These are phyloP conservation scores for Elsinoe necatrix DNA, from an alignment of 2,329 filamentous ascomycete genomes.

Conservation along the genomic window DNA sequence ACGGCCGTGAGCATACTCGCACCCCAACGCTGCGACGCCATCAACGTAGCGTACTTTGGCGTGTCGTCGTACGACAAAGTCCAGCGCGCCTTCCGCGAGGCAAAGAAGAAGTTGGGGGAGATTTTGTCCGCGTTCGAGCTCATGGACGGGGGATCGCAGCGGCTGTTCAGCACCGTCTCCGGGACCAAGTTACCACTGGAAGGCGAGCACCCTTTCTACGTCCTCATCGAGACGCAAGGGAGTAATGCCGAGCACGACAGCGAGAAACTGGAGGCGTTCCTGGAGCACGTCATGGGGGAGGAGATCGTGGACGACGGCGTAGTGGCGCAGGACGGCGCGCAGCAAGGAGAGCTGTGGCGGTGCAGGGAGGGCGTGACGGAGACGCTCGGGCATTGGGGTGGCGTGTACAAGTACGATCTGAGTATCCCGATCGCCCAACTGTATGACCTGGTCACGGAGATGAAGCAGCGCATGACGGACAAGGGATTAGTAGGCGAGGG, in stretches of 20 bases:
- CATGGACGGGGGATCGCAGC: conserved; percentile 82
- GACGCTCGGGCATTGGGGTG: conserved; percentile 78
- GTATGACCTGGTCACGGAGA: conserved; percentile 83
- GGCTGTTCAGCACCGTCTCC: conserved; percentile 64
- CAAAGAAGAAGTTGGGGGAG: conserved; percentile 83
- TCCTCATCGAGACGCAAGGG: conserved; percentile 89
- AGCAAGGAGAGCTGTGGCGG: conserved; percentile 74
- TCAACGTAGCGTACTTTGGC: conserved; percentile 93
- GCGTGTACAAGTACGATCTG: conserved; percentile 97
- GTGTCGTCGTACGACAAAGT: conserved; percentile 85
- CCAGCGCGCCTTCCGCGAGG: conserved; percentile 75
- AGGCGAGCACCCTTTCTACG: conserved; percentile 84
- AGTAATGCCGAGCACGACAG: conserved; percentile 90
- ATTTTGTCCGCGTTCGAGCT: conserved; percentile 96
- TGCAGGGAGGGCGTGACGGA: conserved; percentile 94
- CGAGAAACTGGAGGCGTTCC: conserved; percentile 78
- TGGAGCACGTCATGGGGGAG: conserved; percentile 83
- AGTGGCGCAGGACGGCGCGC: conserved; percentile 86
- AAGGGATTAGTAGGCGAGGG: conserved; percentile 66
- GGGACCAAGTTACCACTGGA: conserved; percentile 74
- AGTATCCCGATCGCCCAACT: conserved; percentile 85
- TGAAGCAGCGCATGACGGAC: conserved; percentile 59
- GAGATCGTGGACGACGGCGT: conserved; percentile 85
- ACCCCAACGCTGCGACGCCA: conserved; percentile 74
- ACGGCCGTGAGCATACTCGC: conserved; percentile 85